Base-by-base conservation (phyloP, 1,139 yeast genomes). In the Protomyces macrosporus region DNA sequence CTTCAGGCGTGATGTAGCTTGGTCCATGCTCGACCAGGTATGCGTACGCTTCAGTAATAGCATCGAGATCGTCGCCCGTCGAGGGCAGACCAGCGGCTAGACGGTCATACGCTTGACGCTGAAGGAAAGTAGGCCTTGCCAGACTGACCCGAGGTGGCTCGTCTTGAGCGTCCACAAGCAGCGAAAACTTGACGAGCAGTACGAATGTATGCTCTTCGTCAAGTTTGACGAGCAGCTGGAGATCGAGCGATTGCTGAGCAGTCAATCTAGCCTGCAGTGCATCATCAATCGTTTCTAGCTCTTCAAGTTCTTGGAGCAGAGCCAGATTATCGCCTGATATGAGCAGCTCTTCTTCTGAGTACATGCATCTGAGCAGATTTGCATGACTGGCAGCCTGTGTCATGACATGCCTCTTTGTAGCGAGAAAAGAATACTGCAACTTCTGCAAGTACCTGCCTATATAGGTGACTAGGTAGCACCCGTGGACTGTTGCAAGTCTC, bases 11-110 rank as follows among this genome's bases (percentile, higher is more conserved):
- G 10, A 23, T 10, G 6, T 16, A 16, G 3, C 34, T 50, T 7
- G 34, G 40, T 14, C 30, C 16, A 10, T 35, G 23, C 6, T 30
- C 34, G 16, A 42, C 33, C 16, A 60, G 50, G 33, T 53, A 53
- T n/a, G 53, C 58, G 37, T 45, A 6, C 10, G 54, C 52, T 16
- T 45, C 50, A 9, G 9, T 34, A 23, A 53, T 32, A 1, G 2
- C 23, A 23, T 23, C 30, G 34, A 23, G 7, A 32, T 53, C 58
- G 3, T 45, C 39, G 35, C 37, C 48, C 3, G 50, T 6, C 3
- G 12, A n/a, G 34, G 54, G 54, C 50, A 57, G 12, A 12, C 55
- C 50, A 7, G 39, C 56, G 12, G 48, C 45, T 30, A 58, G 36
- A 9, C 12, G 9, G 14, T 58, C 53, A 23, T 16, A 58, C 3